phyloP scores from a whole-genome alignment of 2,329 filamentous ascomycete species.

The Epichloe sibirici region DNA sequence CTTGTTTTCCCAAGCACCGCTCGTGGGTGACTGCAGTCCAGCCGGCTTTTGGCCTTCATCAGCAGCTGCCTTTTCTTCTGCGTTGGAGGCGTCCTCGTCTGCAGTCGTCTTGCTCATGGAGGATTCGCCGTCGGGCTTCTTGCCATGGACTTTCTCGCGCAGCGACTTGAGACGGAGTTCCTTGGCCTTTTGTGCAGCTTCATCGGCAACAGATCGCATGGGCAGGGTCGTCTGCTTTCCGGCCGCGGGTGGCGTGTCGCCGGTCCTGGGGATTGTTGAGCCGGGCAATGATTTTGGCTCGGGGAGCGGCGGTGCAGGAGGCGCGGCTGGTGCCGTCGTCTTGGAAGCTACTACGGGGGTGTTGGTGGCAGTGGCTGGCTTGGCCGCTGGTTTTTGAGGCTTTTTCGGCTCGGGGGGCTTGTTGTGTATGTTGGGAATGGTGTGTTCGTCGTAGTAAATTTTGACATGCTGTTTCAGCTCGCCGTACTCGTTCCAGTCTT shows the following conservation, averaged over 20 bases:
- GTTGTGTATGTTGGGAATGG: slow-evolving; percentile 42
- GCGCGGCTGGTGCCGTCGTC: slow-evolving; percentile 12
- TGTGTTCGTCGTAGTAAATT: slow-evolving; percentile 51
- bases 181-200: slow-evolving; percentile 54
- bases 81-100: background rate
- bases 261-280: slow-evolving; percentile 12
- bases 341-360: slow-evolving; percentile 7
- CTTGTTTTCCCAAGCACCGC: slow-evolving; percentile 5
- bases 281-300: slow-evolving; percentile 12
- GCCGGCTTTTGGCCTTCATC: slow-evolving; percentile 8
- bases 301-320: slow-evolving; percentile 8
- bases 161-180: slow-evolving; percentile 41
- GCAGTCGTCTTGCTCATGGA: background rate
- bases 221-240: slow-evolving; percentile 22
- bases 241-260: slow-evolving; percentile 14
- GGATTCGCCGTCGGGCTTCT: slow-evolving; percentile 18
- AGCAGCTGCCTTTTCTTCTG: slow-evolving; percentile 7
- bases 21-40: slow-evolving; percentile 18
- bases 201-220: slow-evolving; percentile 46
- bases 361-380: slow-evolving; percentile 13
- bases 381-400: slow-evolving; percentile 12
- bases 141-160: slow-evolving; percentile 42
- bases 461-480: slow-evolving; percentile 80
- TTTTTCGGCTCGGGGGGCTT: slow-evolving; percentile 32
- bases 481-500: slow-evolving; percentile 99